Evolutionary conservation across 345 rosid genomes (phyloP).

Genomic region (Lenwebbia sp.): DNA sequence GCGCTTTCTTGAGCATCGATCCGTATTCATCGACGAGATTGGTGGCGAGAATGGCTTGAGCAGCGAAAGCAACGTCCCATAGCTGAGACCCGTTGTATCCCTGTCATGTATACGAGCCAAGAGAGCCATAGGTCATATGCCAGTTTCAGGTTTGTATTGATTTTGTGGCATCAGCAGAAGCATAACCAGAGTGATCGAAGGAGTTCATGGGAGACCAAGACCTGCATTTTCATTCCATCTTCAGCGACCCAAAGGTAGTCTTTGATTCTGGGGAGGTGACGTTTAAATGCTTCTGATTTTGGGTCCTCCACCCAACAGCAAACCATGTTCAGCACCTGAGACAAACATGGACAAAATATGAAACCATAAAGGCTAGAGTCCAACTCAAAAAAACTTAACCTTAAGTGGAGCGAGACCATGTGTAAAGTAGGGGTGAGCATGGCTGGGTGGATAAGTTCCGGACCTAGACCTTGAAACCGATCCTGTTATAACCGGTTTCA

Average conservation of each 20-base stretch:
- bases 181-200: neutral
- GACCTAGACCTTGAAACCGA: no score
- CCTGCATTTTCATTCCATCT: slow-evolving; percentile 74
- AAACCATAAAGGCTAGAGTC: neutral
- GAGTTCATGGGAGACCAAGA: neutral
- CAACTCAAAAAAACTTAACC: no score
- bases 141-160: neutral
- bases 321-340: slow-evolving; percentile 43
- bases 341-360: neutral
- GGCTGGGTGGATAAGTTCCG: no score
- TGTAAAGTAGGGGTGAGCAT: no score
- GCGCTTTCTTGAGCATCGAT: slow-evolving; percentile 47
- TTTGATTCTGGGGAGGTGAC: slow-evolving; percentile 40
- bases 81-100: slow-evolving; percentile 64
- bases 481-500: no score
- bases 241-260: slow-evolving; percentile 61
- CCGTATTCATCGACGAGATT: slow-evolving; percentile 26
- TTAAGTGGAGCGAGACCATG: no score
- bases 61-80: slow-evolving; percentile 57
- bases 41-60: slow-evolving; percentile 50
- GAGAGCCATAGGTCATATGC: neutral
- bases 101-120: slow-evolving; percentile 5
- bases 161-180: neutral
- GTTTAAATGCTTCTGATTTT: slow-evolving; percentile 33
- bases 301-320: slow-evolving; percentile 57